Conservation (phyloP, 495 filamentous ascomycete genomes). For the Hypoxylon lenormandii region DNA sequence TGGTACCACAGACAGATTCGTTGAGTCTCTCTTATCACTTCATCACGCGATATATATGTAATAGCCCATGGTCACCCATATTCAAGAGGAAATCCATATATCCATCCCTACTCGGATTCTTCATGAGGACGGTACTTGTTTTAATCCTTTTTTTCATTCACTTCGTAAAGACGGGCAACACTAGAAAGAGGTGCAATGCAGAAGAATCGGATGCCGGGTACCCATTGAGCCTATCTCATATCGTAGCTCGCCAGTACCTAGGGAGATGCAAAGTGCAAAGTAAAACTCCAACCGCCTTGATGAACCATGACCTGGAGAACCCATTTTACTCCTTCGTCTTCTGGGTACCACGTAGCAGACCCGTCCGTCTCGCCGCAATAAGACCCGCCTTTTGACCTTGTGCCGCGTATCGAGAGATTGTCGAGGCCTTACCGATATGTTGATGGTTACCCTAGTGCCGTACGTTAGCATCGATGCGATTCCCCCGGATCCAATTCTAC, state of each 20-base stretch:
- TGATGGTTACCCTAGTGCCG: slow-evolving; percentile 92
- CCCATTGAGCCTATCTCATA: slow-evolving; percentile 56
- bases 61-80: no score
- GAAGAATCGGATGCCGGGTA: slow-evolving; percentile 53
- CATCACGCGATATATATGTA: no score
- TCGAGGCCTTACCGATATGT: slow-evolving; percentile 99
- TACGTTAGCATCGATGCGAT: slow-evolving; percentile 50
- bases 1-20: slow-evolving; percentile 14
- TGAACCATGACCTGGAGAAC: slow-evolving; percentile 61
- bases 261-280: slow-evolving; percentile 68
- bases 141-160: slow-evolving; percentile 19
- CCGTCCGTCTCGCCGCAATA: slow-evolving; percentile 97
- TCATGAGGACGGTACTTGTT: slow-evolving; percentile 51
- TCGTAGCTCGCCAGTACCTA: slow-evolving; percentile 62
- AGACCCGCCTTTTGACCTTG: slow-evolving; percentile 99
- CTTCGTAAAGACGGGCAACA: slow-evolving; percentile 6
- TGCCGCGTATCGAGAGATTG: slow-evolving; percentile 95
- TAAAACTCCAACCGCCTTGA: slow-evolving; percentile 66
- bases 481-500: slow-evolving; percentile 31
- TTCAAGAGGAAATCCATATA: no score
- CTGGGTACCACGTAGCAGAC: slow-evolving; percentile 99
- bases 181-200: slow-evolving; percentile 28
- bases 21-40: slow-evolving; percentile 10
- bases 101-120: no score
- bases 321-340: slow-evolving; percentile 92